Evolutionary conservation across 2,329 filamentous ascomycete species (phyloP), one percentile per base, ranked within the genome.

Genomic region (Penicillium sp.): DNA sequence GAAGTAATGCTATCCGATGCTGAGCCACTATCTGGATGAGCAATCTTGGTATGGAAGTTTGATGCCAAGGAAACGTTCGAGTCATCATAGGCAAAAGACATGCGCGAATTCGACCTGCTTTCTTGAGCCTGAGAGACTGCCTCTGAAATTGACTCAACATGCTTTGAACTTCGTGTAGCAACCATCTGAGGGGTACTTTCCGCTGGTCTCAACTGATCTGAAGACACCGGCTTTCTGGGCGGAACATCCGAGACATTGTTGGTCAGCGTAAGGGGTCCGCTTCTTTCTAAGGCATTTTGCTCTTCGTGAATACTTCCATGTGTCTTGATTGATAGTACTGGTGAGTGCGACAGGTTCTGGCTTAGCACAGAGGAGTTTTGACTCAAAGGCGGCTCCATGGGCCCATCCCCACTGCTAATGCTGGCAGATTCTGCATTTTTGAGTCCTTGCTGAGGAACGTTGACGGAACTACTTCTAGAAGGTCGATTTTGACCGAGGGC

Each of bases 391-490:
- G 65, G 55, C 42, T 69, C 65, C 22, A 65, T 50, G 29, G 65
- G 60, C 12, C 57, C 62, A 43, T 75, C 73, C 41, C 64, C 69
- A 44, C 66, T 71, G 15, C 70, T 68, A 29, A 64, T 61, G 37
- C 59, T 62, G 27, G 62, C 49, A 20, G 67, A 66, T 27, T 71
- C 72, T 33, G 65, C 46, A 57, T 66, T 63, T 20, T 69, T 66
- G n/a, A 69, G 37, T 14, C 67, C 64, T 51, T 67, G 68, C n/a
- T 66, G 60, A 23, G 70, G 66, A 6, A 65, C 53, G 51, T 68
- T 72, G 47, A 67, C 54, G 31, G 73, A 71, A 50, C 66, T 69
- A 50, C 66, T 73, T 49, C 67, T 66, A 25, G 67, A 68, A 31
- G 61, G 66, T 45, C 60, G 63, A 23, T 62, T 51, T 33, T 59